Conservation (phyloP, 768 basidiomycete species). For the Paxillus rubicundulus region DNA sequence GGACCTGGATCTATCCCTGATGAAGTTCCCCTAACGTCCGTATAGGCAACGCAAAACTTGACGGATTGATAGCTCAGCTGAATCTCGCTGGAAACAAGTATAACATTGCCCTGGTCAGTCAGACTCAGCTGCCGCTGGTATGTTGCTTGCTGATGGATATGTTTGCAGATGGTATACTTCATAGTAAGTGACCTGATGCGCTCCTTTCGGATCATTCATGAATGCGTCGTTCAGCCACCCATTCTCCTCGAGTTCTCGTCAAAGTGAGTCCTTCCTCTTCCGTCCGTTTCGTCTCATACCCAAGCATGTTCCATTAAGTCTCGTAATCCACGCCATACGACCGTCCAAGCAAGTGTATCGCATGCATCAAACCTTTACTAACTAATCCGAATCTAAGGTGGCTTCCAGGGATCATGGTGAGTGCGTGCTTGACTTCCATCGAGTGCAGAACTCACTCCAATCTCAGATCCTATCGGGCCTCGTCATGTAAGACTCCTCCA, state of each 20-base stretch:
- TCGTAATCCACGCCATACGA: constrained; percentile 54
- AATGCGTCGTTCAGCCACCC: constrained; percentile 30
- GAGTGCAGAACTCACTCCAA: background rate
- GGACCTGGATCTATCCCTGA: too few species aligned
- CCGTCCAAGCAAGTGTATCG: constrained; percentile 47
- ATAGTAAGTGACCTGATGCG: constrained; percentile 42
- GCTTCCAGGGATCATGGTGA: constrained; percentile 64
- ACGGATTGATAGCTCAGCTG: constrained; percentile 58
- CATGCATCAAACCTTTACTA: constrained; percentile 22
- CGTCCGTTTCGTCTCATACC: background rate
- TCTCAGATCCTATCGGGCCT: constrained; percentile 59
- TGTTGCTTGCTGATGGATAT: background rate
- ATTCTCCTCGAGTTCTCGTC: constrained; percentile 58
- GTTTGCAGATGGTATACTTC: constrained; percentile 62
- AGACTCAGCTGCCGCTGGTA: background rate
- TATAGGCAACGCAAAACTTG: constrained; percentile 60
- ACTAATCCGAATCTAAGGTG: constrained; percentile 38
- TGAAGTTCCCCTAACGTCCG: background rate
- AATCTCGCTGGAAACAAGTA: constrained; percentile 57
- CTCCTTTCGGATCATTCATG: background rate
- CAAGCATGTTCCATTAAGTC: background rate
- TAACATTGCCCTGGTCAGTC: constrained; percentile 60
- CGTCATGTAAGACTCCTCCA: constrained; percentile 42
- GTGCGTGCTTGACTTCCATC: constrained; percentile 2
- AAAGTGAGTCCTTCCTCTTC: constrained; percentile 43